Evolutionary conservation across 352 stramenopile genomes (phyloP), one percentile per base, ranked within the genome.

Genomic region (Pilasporangium apinafurcum): DNA sequence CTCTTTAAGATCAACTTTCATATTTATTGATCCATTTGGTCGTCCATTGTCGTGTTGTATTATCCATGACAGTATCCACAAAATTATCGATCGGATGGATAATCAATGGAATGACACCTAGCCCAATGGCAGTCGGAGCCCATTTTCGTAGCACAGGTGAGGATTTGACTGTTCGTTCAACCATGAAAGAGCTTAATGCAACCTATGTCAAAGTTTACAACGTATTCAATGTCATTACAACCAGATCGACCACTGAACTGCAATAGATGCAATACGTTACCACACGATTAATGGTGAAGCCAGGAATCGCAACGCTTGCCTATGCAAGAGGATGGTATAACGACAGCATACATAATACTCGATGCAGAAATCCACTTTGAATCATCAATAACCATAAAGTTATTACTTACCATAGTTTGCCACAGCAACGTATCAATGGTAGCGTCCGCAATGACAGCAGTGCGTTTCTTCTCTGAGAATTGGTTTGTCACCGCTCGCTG

Each of bases 31-130:
- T 8, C 20, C 64, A 65, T 2, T 52, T 37, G 10, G 46, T 51
- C 2, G 62, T 48, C 73, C 69, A 82, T 36, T 78, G 63, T 44
- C 69, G 69, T 21, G 68, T 65, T 16, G 67, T 67, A 28, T 48
- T 50, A 49, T 85, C 71, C 71, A 87, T 83, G 8, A 59, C 42
- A 3, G 37, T 35, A 40, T 87, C 71, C 7, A 87, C 75, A 7
- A 84, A 62, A 30, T 54, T 38, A 62, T 96, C 84, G 31, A 96
- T 85, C 18, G 86, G 86, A 51, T 90, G 74, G 45, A 95, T 79
- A 51, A 96, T 95, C 33, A 95, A 59, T 2, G 84, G 83, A 45
- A 96, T 95, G 12, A 86, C 65, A 6, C 63, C 65, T 16, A 95
- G 53, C 1, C 86, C 83, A 24, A 89, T 59, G 9, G 65, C 76